Base-by-base conservation (phyloP, 345 rosid genomes). In the Eucalyptus shirleyi region DNA sequence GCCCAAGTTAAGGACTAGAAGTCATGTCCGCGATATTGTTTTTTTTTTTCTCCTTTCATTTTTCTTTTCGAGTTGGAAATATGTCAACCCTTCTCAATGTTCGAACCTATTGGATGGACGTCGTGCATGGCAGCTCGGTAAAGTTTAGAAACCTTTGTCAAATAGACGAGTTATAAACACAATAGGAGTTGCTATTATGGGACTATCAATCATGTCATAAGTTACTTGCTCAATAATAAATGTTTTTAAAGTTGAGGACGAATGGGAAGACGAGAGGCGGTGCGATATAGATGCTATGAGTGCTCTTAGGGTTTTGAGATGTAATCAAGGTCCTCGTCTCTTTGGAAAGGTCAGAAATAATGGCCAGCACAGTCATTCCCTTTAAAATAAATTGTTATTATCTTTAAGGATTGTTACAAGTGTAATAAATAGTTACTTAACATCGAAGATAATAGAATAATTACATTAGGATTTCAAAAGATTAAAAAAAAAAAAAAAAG, bases 171-270 rank as follows among this genome's bases (percentile, higher is more conserved):
- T 2, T 37, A 37, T 37, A 37, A 37, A 37, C 40, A 37, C 40
- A 37, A 37, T 4, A 0, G 4, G 42, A 4, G 15, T 17, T 6
- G 1, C 4, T 5, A 5, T 16, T 4, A 8, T n/a, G 37, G 5
- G 3, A 1, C 37, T 2, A 9, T 62, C 18, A 2, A 30, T 4
- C 11, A 3, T 67, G 17, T n/a, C 21, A 37, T 32, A 16, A 65
- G 10, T 15, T 15, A 9, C 5, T 3, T 8, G 77, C 40, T 65
- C 5, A 3, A 10, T 34, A 32, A 67, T 67, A 32, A 67, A 32
- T 32, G 40, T 67, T 32, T 5, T 7, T 15, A 15, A 15, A 4
- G 4, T 14, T 8, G 37, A 18, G 19, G 37, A n/a, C 8, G 37
- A 65, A 3, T 7, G 21, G 21, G 56, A 8, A 23, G 8, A 18